These are phyloP conservation scores for Lachancea quebecensis DNA, from an alignment of 805 yeast genomes.

Conservation along the genomic window DNA sequence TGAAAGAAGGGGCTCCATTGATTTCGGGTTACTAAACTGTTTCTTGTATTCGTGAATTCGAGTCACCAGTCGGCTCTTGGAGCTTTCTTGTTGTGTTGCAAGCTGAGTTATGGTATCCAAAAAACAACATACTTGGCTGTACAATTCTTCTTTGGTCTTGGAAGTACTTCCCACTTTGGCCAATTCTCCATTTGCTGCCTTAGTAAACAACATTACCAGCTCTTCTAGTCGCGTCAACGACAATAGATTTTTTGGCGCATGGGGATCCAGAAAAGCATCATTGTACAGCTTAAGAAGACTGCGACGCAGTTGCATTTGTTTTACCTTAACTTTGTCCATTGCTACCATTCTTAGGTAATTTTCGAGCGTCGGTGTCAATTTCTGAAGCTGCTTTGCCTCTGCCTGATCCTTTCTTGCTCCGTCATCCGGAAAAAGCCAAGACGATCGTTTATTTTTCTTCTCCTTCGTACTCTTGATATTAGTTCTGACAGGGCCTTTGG, in stretches of 20 bases:
- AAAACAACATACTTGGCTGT: conserved; percentile 21
- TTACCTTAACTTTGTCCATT: conserved; percentile 33
- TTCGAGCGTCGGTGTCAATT: conserved; percentile 34
- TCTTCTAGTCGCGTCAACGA: conserved; percentile 36
- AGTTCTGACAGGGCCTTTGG: background rate
- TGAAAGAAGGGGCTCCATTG: conserved; percentile 14
- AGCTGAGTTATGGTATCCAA: conserved; percentile 18
- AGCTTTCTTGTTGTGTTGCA: conserved; percentile 8
- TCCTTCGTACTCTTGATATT: background rate
- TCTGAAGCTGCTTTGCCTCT: conserved; percentile 22
- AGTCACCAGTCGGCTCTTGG: conserved; percentile 21
- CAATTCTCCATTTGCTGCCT: conserved; percentile 46
- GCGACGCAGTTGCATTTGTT: conserved; percentile 44
- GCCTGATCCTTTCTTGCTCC: background rate
- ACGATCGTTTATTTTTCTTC: conserved; percentile 2
- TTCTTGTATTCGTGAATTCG: conserved; percentile 40
- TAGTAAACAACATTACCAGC: conserved; percentile 45
- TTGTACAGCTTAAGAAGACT: conserved; percentile 58
- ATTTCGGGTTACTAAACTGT: conserved; percentile 11
- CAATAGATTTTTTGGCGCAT: conserved; percentile 23
- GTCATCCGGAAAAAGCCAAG: conserved; percentile 2
- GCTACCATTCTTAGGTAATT: conserved; percentile 40
- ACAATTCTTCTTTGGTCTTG: conserved; percentile 21
- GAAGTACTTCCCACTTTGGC: conserved; percentile 32
- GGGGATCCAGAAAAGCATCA: conserved; percentile 44